Base-by-base conservation (phyloP, 768 basidiomycete species). In the Trametes sanguinea region DNA sequence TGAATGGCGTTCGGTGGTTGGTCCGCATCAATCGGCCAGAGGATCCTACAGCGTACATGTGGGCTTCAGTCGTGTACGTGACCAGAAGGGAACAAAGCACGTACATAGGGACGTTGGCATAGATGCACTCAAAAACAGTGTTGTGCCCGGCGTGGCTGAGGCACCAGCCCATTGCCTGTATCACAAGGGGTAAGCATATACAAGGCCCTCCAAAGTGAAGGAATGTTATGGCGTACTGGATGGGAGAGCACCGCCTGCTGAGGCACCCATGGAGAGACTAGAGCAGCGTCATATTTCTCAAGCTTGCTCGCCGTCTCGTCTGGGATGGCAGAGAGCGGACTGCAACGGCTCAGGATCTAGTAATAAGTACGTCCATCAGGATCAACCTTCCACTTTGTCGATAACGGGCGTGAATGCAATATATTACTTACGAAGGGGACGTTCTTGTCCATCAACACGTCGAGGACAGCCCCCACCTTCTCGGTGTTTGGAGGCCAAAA, bases 11-110 rank as follows among this genome's bases (percentile, higher is more conserved):
- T 70, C 14, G 45, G 22, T 4, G 69, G 66, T 46, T 70, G 69
- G 39, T 70, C 68, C 10, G 59, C 64, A 17, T 51, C 27, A 32
- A 67, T 65, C 10, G 69, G 69, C 69, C 69, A 70, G 45, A 62
- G 62, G 29, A 70, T 70, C 64, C 69, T 70, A 37, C 35, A 37
- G 35, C 11, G 35, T 37, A 17, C 13, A 60, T 11, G 32, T 14
- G 52, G 42, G 5, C 4, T 22, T 22, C 22, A 11, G n/a, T 43
- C 5, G 40, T 9, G 5, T 17, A 48, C 16, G 11, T 50, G 27
- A 37, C 39, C 13, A n/a, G n/a, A n/a, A 43, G n/a, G 3, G 10
- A 11, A 13, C 4, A 44, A 4, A 3, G 11, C 22, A 46, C 45
- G 10, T 35, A 56, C 54, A 56, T 45, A 17, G 54, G 54, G 22